Conservation (phyloP, 2,329 filamentous ascomycete genomes). For the Ophiocordyceps camponoti-leonardi region DNA sequence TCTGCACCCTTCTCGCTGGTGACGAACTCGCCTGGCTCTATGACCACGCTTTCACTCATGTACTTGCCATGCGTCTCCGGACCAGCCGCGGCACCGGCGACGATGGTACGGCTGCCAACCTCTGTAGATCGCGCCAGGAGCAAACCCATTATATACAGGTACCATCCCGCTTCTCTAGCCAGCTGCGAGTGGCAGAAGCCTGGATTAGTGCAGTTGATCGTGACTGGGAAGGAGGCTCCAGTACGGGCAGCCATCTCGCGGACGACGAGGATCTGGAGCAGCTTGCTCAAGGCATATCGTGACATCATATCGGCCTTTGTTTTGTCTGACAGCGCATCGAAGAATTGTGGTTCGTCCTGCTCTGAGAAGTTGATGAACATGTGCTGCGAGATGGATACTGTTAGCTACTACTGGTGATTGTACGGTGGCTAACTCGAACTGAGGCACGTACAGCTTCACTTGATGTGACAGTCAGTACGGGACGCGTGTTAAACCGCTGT, state of each 20-base stretch:
- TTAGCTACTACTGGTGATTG: too few relatives aligned
- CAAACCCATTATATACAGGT: slow-evolving; percentile 10
- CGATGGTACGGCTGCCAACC: slow-evolving; percentile 26
- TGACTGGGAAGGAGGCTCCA: slow-evolving; percentile 12
- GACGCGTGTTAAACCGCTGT: slow-evolving; percentile 4
- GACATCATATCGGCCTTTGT: slow-evolving; percentile 2
- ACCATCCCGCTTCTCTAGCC: slow-evolving; percentile 14
- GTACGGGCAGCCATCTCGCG: slow-evolving; percentile 6
- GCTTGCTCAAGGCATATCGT: slow-evolving; percentile 13
- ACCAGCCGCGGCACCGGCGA: slow-evolving; percentile 19
- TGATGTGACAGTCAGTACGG: slow-evolving; percentile 11
- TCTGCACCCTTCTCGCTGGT: slow-evolving; percentile 18
- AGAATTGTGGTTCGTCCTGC: slow-evolving; percentile 10
- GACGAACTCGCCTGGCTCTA: slow-evolving; percentile 17
- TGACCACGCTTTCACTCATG: slow-evolving; percentile 16
- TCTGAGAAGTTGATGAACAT: slow-evolving; percentile 10
- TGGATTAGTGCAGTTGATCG: slow-evolving; percentile 33
- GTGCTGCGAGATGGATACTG: neutral
- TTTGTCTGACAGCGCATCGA: slow-evolving; percentile 11
- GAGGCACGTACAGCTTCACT: slow-evolving; percentile 7
- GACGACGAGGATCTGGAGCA: slow-evolving; percentile 12
- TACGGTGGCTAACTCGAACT: slow-evolving; percentile 2
- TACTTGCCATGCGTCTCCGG: slow-evolving; percentile 27
- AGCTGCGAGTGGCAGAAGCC: slow-evolving; percentile 33
- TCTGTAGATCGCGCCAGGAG: slow-evolving; percentile 25